Evolutionary conservation across 2,329 filamentous ascomycete species (phyloP).

Genomic region (Rhexocercosporidium sp.): DNA sequence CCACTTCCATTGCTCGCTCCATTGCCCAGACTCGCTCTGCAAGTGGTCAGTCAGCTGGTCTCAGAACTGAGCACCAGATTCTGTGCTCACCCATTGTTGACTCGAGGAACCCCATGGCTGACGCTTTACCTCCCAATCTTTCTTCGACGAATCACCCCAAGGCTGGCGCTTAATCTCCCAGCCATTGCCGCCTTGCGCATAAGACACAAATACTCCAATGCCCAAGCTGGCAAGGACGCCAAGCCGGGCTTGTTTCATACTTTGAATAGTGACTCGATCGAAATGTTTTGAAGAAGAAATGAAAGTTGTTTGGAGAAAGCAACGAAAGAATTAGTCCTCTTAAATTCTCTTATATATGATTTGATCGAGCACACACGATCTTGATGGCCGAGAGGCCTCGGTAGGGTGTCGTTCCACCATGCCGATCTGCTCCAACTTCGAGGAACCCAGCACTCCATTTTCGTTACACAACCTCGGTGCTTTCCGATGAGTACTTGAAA

Average conservation of each 20-base stretch:
- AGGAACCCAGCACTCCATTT: not conserved
- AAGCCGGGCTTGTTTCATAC: not conserved
- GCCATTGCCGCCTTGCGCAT: not conserved
- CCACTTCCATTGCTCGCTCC: slow-evolving; percentile 3
- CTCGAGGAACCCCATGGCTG: not conserved
- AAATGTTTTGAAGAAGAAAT: not conserved
- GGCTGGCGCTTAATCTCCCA: slow-evolving; percentile 1
- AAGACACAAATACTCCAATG: not conserved
- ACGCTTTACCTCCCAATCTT: not conserved
- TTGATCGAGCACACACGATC: not conserved
- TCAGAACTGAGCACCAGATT: not conserved
- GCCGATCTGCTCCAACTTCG: not conserved
- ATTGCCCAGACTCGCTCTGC: not conserved
- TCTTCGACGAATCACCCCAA: too few relatives aligned
- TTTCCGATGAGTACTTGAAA: not conserved
- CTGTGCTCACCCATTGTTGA: not conserved
- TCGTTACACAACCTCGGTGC: not conserved
- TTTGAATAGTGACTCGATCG: not conserved
- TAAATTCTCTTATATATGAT: not conserved
- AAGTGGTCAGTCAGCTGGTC: not conserved
- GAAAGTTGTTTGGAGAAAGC: not conserved
- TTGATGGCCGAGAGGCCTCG: not conserved
- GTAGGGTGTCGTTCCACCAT: not conserved
- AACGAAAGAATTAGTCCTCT: not conserved
- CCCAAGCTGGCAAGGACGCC: slow-evolving; percentile 5